Evolutionary conservation across 306 rosid species (phyloP).

Genomic region (Dryas alaskensis): DNA sequence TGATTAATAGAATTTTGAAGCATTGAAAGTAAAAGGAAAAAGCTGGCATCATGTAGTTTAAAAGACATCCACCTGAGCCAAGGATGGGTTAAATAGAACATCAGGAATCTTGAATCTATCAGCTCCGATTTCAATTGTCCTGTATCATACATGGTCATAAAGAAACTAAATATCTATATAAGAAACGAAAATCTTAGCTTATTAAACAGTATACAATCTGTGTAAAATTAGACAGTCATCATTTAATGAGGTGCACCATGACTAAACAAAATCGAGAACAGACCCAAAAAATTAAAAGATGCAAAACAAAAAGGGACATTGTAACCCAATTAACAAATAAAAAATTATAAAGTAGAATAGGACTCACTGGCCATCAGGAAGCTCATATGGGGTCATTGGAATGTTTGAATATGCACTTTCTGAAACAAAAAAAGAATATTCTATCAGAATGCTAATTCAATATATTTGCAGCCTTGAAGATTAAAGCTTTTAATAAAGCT

Average conservation of each 20-base stretch:
- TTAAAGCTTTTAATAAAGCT: conserved; percentile 20
- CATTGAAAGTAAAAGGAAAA: background rate
- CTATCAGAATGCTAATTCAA: conserved; percentile 18
- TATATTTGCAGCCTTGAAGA: conserved; percentile 19
- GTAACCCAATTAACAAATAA: conserved; percentile 2
- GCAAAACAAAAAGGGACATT: conserved; percentile 11
- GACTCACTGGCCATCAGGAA: conserved; percentile 99
- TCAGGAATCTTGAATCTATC: conserved; percentile 99
- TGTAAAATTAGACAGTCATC: conserved; percentile 11
- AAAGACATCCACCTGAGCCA: conserved; percentile 62
- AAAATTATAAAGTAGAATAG: conserved; percentile 19
- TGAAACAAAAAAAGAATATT: conserved; percentile 33
- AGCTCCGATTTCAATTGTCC: conserved; percentile 96
- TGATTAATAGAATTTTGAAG: background rate
- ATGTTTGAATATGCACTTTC: conserved; percentile 94
- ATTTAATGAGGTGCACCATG: background rate
- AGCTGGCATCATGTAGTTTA: conserved; percentile 11
- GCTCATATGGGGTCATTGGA: conserved; percentile 95
- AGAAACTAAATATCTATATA: background rate
- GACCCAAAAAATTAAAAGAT: conserved; percentile 20
- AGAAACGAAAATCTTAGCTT: conserved; percentile 14
- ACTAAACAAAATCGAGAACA: background rate
- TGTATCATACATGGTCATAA: conserved; percentile 26
- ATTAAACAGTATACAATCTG: conserved; percentile 13
- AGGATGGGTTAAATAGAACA: conserved; percentile 81